Base-by-base conservation (phyloP, 192 early-diverging fungal species). In the Dimargaris cristalligena region DNA sequence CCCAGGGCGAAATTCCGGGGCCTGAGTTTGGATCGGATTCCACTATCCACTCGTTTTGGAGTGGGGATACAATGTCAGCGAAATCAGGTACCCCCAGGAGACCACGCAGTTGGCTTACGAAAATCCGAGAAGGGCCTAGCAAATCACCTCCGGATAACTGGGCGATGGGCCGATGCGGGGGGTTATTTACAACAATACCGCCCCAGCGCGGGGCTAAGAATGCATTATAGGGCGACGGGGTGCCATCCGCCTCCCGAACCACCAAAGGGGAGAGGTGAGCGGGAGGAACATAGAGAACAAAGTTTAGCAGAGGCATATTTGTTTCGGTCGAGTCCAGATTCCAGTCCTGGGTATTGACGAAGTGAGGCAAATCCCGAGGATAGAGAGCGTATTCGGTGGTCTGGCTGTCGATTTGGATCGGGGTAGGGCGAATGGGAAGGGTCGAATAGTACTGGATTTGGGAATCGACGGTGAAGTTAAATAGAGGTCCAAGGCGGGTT, bases 301-400 rank as follows among this genome's bases (percentile, higher is more conserved):
- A 89, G 69, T 97, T 92, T 49, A 99, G 69, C 54, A 87, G 82
- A 4, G 92, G 87, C 25, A 80, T 69, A 1, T 77, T 77, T 0
- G 88, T 83, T 13, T 94, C 88, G 14, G 78, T 83, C 1, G 92
- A 94, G 14, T 91, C 94, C 71, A 80, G 68, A 69, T 89, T 94
- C 96, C 96, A 99, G 63, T 94, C 91, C 6, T 90, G 90, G 55
- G 90, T 84, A 68, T 96, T 96, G 57, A 94, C 80, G 74, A 99
- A 96, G 67, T 89, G 83, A 16, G 91, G 79, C 26, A 99, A 76
- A 55, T 78, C 70, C 28, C 86, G 73, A 10, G 86, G 80, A 0
- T 74, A 73, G 52, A 99, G 63, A 31, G 73, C 80, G 61, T 74
- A 65, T 8, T 38, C 34, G 54, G 23, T 65, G 35, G 70, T 61